Evolutionary conservation across 2,329 filamentous ascomycete genomes (phyloP).

Genomic region (Escovopsis sp.): DNA sequence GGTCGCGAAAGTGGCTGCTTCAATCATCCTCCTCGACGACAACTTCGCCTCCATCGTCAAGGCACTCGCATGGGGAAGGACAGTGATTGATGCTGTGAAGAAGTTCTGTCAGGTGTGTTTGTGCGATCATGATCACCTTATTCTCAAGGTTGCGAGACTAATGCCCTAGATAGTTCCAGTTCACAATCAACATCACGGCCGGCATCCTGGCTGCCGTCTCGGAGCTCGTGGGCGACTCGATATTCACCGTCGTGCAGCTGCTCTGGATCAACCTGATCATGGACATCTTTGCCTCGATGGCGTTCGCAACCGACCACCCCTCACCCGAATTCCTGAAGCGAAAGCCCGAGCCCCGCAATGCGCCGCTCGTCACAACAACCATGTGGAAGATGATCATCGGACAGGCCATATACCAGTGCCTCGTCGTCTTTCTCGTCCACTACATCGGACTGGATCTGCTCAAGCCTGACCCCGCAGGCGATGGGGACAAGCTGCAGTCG

Average conservation of each 20-base stretch:
- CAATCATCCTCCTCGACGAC: slow-evolving; percentile 50
- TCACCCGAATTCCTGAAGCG: slow-evolving; percentile 40
- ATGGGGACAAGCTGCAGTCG: slow-evolving; percentile 34
- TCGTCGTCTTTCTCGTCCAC: slow-evolving; percentile 41
- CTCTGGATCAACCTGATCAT: slow-evolving; percentile 57
- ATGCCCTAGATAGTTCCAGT: slow-evolving; percentile 32
- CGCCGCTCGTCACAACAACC: slow-evolving; percentile 55
- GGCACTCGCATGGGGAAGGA: slow-evolving; percentile 46
- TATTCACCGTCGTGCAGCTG: slow-evolving; percentile 48
- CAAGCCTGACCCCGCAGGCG: slow-evolving; percentile 28
- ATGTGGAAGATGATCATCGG: slow-evolving; percentile 91
- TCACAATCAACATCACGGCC: slow-evolving; percentile 56
- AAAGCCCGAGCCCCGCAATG: slow-evolving; percentile 60
- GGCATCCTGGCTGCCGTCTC: slow-evolving; percentile 49
- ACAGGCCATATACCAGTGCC: slow-evolving; percentile 63
- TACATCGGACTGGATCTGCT: slow-evolving; percentile 45
- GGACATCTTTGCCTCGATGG: slow-evolving; percentile 53
- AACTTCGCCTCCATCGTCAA: slow-evolving; percentile 52
- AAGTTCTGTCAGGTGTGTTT: slow-evolving; percentile 42
- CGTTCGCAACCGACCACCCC: slow-evolving; percentile 46
- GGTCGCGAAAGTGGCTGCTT: slow-evolving; percentile 51
- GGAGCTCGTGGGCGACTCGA: slow-evolving; percentile 39
- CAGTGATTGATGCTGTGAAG: slow-evolving; percentile 48
- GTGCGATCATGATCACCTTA: not conserved
- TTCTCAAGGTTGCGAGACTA: not conserved